phyloP scores from a whole-genome alignment of 345 rosid species.

The Aegle marmelos region DNA sequence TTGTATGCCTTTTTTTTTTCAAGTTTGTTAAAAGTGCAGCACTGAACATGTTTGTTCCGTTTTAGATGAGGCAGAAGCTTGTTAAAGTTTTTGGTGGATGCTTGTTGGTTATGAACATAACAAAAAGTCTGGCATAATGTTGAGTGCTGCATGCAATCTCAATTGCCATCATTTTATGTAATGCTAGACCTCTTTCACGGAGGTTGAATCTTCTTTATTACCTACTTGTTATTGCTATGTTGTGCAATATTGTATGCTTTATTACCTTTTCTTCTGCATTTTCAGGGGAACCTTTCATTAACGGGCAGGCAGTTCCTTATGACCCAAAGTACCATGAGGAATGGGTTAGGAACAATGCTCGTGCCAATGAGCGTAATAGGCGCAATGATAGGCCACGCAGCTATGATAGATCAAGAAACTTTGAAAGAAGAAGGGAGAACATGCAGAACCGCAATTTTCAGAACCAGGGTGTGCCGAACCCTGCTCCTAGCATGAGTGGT shows the following conservation, averaged over 20 bases:
- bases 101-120: neutral
- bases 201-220: neutral
- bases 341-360: conserved; percentile 90
- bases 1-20: neutral
- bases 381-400: conserved; percentile 81
- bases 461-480: conserved; percentile 38
- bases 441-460: conserved; percentile 28
- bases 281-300: conserved; percentile 89
- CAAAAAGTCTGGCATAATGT: neutral
- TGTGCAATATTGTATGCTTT: neutral
- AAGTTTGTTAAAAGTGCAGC: neutral
- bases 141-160: neutral
- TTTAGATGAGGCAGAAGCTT: neutral
- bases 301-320: conserved; percentile 94
- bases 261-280: neutral
- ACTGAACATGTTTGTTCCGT: neutral
- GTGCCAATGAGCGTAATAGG: conserved; percentile 86
- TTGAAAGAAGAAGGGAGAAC: conserved; percentile 88
- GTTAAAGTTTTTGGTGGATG: neutral
- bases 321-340: conserved; percentile 97
- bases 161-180: neutral
- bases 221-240: neutral
- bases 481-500: conserved; percentile 19
- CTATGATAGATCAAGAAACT: conserved; percentile 78
- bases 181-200: neutral